A percentile compares a stretch with the other conserved stretches of the same genome.
Conservation (phyloP, 2,329 filamentous ascomycete genomes). For the Fusarium oxysporum region DNA sequence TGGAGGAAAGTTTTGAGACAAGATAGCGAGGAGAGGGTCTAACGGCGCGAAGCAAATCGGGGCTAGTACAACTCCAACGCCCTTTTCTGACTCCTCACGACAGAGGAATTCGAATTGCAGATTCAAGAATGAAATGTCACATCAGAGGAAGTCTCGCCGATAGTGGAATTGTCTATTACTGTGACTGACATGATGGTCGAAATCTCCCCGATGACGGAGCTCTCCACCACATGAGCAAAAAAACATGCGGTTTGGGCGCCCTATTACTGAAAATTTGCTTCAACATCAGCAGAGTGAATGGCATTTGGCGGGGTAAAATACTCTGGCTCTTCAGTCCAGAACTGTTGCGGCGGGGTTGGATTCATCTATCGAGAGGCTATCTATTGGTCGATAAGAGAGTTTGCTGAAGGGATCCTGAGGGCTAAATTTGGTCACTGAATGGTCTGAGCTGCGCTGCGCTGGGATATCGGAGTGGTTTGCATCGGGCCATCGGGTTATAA, state of each 20-base stretch:
- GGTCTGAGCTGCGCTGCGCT: neutral
- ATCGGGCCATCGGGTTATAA: constrained; percentile 12
- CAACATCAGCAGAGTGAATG: neutral
- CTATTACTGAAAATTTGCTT: constrained; percentile 22
- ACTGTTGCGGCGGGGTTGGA: constrained; percentile 10
- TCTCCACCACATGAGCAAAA: neutral
- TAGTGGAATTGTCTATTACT: constrained; percentile 17
- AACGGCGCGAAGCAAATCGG: constrained; percentile 33
- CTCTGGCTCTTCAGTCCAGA: constrained; percentile 5
- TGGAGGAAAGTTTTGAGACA: constrained; percentile 22
- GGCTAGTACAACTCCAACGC: constrained; percentile 24
- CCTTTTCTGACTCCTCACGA: neutral
- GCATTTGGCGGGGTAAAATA: constrained; percentile 35
- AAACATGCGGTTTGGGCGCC: constrained; percentile 14
- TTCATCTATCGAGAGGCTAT: constrained; percentile 19
- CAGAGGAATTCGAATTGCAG: neutral
- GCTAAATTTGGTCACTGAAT: constrained; percentile 16
- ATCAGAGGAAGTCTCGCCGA: constrained; percentile 7
- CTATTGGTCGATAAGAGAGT: constrained; percentile 15
- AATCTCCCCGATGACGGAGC: constrained; percentile 38
- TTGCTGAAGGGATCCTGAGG: neutral
- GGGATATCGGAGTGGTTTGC: neutral
- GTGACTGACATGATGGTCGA: constrained; percentile 12
- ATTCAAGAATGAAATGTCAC: constrained; percentile 14
- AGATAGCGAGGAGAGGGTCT: constrained; percentile 22